Evolutionary conservation across 345 rosid genomes (phyloP), one percentile per base, ranked within the genome.

Genomic region (Eucalyptus cladocalyx): DNA sequence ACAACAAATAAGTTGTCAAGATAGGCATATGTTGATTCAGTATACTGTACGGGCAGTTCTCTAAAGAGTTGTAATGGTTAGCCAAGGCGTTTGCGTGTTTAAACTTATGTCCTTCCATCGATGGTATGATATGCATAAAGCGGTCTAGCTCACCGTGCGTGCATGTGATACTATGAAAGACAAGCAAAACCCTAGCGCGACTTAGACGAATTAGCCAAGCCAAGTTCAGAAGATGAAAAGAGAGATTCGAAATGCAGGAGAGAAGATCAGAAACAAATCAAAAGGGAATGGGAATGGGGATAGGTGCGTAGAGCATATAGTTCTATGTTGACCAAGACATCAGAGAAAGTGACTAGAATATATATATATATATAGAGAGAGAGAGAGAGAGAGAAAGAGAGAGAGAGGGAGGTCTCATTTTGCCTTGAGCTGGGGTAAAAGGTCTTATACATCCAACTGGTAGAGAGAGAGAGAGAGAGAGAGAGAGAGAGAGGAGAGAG

Each of bases 291-390:
- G n/a, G 53, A 23, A 72, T 19, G 18, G 28, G 53, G 17, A 67
- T 60, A 26, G 88, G 89, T 90, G 62, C 42, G 85, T 43, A 30
- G 83, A 76, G 93, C 90, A 87, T 88, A 45, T 88, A 45, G 90
- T 87, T 92, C 89, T 91, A 60, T 89, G 90, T 87, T 90, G 93
- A 93, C 85, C n/a, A 90, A 89, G 92, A 89, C 90, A 43, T 67
- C 72, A 85, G 13, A 88, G 94, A 92, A 69, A 69, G 80, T 90
- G 91, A 50, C 53, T 16, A 16, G 53, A 50, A 50, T 50, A 50
- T 50, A 49, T 49, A 49, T 48, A 49, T 48, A 48, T 13, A 13
- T n/a, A n/a, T n/a, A n/a, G 9, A 47, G 49, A 47, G 49, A 48
- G 49, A 47, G 12, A 51, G 91, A 51, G 89, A 86, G 65, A 11